phyloP scores from a whole-genome alignment of 306 rosid species.

The Sicyos baderoa region DNA sequence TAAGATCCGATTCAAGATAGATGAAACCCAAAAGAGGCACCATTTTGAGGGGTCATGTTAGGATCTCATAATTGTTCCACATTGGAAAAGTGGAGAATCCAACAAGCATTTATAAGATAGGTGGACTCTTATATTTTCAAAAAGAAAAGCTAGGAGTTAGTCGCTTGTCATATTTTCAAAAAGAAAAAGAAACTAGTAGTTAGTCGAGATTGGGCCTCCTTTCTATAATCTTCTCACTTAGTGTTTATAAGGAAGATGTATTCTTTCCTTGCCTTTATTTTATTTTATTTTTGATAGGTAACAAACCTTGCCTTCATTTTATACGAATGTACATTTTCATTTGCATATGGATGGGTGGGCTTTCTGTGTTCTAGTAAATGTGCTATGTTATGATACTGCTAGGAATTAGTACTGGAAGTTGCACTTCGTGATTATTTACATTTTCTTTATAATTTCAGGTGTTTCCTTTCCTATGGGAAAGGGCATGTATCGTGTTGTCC shows the following conservation, averaged over 20 bases:
- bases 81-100: too few relatives aligned
- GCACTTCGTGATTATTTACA: not conserved
- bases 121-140: too few relatives aligned
- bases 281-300: too few relatives aligned
- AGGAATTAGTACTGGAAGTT: conserved; percentile 23
- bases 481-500: conserved; percentile 88
- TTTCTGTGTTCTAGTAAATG: not conserved
- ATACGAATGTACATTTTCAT: not conserved
- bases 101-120: too few relatives aligned
- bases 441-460: conserved; percentile 40
- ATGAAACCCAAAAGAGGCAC: too few relatives aligned
- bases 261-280: not conserved
- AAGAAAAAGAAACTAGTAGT: not conserved
- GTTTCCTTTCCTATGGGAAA: conserved; percentile 95
- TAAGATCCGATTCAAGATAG: too few relatives aligned
- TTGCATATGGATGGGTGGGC: not conserved
- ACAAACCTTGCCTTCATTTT: not conserved
- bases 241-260: not conserved
- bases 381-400: not conserved
- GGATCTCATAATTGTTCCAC: too few relatives aligned
- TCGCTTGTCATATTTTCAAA: too few relatives aligned
- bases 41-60: too few relatives aligned
- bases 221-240: not conserved
- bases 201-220: not conserved
- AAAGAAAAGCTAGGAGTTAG: not conserved